A percentile compares a stretch with the other conserved stretches of the same genome.
Evolutionary conservation across 345 rosid genomes (phyloP).

Genomic region (Salix brachista): DNA sequence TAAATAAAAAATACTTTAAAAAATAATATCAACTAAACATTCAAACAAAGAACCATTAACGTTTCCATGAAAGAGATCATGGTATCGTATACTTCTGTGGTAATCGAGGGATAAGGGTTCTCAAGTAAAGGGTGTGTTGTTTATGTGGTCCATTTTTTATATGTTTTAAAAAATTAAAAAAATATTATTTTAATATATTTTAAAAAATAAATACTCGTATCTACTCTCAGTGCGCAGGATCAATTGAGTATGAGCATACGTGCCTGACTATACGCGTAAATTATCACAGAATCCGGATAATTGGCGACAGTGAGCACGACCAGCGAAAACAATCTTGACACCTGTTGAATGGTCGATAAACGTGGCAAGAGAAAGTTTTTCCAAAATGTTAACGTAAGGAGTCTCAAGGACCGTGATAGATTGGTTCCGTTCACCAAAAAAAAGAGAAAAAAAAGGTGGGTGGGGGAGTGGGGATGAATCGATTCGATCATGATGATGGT

Average conservation of each 20-base stretch:
- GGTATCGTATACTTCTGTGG: too few species aligned
- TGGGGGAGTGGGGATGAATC: neutral
- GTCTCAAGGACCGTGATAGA: neutral
- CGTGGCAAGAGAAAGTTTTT: neutral
- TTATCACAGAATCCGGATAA: neutral
- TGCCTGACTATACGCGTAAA: neutral
- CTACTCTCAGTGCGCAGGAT: neutral
- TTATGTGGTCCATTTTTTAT: too few species aligned
- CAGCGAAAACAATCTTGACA: neutral
- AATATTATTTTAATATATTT: too few species aligned
- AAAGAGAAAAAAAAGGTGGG: neutral
- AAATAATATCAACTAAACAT: too few species aligned
- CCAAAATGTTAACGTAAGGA: neutral
- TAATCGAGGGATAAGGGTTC: too few species aligned
- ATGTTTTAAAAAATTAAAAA: too few species aligned
- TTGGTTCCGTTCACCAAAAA: neutral
- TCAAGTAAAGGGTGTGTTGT: too few species aligned
- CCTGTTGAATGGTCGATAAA: neutral
- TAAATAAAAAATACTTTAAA: too few species aligned
- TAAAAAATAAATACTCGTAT: neutral
- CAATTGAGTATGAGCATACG: neutral
- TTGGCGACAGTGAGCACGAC: neutral
- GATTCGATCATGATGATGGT: neutral
- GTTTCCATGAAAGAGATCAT: too few species aligned
- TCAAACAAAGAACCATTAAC: too few species aligned